A percentile compares a stretch with the other conserved stretches of the same genome.
These are phyloP conservation scores for Fusarium equiseti DNA, from an alignment of 2,329 filamentous ascomycete species.

Conservation along the genomic window DNA sequence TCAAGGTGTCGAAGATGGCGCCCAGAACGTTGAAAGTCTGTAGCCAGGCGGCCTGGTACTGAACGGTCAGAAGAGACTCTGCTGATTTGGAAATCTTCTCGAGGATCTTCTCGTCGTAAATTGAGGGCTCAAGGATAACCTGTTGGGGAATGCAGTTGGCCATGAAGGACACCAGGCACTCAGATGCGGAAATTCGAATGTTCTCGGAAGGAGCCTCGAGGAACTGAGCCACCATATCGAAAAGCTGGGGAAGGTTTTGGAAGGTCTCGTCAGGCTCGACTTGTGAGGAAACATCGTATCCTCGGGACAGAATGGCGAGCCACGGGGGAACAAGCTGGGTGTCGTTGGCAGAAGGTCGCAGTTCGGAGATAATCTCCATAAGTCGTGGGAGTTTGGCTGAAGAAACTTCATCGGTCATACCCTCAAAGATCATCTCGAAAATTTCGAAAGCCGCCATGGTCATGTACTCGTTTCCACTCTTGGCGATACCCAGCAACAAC, in stretches of 20 bases:
- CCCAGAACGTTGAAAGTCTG: constrained; percentile 92
- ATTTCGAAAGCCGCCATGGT: constrained; percentile 97
- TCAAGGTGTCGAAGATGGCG: constrained; percentile 86
- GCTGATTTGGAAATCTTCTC: constrained; percentile 82
- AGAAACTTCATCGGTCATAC: constrained; percentile 88
- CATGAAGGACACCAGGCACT: constrained; percentile 93
- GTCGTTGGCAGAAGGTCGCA: constrained; percentile 92
- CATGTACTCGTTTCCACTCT: constrained; percentile 92
- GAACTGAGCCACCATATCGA: constrained; percentile 82
- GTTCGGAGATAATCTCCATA: constrained; percentile 89
- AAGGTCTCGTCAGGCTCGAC: constrained; percentile 92
- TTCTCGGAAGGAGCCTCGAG: constrained; percentile 90
- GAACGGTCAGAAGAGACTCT: constrained; percentile 83
- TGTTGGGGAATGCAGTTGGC: constrained; percentile 88
- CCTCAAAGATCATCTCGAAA: constrained; percentile 95
- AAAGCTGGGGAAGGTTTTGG: constrained; percentile 86
- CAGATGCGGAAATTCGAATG: constrained; percentile 92
- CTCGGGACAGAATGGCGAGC: constrained; percentile 94
- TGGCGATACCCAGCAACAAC: constrained; percentile 86
- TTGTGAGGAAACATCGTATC: constrained; percentile 93
- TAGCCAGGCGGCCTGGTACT: constrained; percentile 94
- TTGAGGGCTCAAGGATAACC: constrained; percentile 87
- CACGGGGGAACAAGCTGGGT: constrained; percentile 94
- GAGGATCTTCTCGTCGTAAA: constrained; percentile 91
- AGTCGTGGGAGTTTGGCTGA: constrained; percentile 90